These are phyloP conservation scores for Leptomonas pyrrhocoris DNA, from an alignment of 208 protist genomes.

Conservation along the genomic window DNA sequence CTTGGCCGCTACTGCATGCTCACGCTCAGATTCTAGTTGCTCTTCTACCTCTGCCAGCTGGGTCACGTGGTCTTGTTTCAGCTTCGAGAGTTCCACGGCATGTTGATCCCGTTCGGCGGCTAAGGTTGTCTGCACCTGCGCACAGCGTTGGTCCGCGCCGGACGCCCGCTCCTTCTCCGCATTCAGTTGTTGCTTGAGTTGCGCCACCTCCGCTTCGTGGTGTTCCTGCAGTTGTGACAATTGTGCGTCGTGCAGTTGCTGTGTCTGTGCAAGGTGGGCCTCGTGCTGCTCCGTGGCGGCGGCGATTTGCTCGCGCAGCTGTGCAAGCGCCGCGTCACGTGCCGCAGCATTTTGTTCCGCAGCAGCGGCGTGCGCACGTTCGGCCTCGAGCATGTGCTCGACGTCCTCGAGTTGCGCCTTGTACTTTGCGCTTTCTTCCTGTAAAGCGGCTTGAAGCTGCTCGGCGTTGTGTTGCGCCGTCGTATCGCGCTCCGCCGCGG, in stretches of 20 bases:
- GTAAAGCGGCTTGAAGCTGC: not conserved
- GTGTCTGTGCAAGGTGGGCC: not conserved
- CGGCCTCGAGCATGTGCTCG: not conserved
- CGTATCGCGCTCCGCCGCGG: not conserved
- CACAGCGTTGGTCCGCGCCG: not conserved
- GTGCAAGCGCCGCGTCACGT: not conserved
- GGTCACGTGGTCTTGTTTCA: not conserved
- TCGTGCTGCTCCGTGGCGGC: not conserved
- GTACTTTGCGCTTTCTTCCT: not conserved
- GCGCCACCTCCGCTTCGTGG: not conserved
- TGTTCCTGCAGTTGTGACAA: not conserved
- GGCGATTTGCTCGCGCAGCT: slow-evolving; percentile 2
- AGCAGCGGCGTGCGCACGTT: not conserved
- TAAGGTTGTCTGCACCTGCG: not conserved
- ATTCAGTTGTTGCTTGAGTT: slow-evolving; percentile 19
- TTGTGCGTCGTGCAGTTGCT: slow-evolving; percentile 9
- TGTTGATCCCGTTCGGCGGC: not conserved
- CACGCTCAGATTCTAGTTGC: too few species aligned
- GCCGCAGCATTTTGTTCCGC: not conserved
- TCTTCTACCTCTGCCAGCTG: too few species aligned
- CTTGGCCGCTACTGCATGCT: not conserved
- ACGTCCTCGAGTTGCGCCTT: slow-evolving; percentile 10
- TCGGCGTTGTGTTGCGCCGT: not conserved
- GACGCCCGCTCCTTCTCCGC: slow-evolving; percentile 13
- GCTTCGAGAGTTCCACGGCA: not conserved